phyloP scores from a whole-genome alignment of 2,329 filamentous ascomycete species.

The Verticillium dahliae region DNA sequence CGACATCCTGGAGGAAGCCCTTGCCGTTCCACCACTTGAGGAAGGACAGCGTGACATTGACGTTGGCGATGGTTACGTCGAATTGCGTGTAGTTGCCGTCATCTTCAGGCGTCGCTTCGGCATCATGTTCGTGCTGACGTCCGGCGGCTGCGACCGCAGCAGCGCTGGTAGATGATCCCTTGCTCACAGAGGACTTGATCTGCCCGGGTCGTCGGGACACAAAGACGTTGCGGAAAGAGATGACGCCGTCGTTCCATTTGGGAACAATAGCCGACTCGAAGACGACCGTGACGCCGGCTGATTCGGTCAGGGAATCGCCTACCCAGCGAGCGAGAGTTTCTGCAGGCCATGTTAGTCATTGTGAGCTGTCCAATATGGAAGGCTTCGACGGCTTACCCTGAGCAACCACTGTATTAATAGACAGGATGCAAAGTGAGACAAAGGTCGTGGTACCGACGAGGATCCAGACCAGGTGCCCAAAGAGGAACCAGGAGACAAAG shows the following conservation, averaged over 20 bases:
- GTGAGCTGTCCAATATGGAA: not conserved
- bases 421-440: slow-evolving; percentile 82
- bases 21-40: slow-evolving; percentile 99
- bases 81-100: slow-evolving; percentile 98
- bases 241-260: slow-evolving; percentile 90
- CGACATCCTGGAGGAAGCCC: slow-evolving; percentile 82
- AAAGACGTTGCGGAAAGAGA: slow-evolving; percentile 94
- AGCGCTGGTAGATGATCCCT: slow-evolving; percentile 79
- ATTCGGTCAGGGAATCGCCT: slow-evolving; percentile 91
- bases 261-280: slow-evolving; percentile 98
- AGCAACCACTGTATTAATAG: slow-evolving; percentile 93
- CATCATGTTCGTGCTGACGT: slow-evolving; percentile 43
- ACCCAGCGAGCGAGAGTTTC: slow-evolving; percentile 92
- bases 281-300: slow-evolving; percentile 85
- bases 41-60: slow-evolving; percentile 95
- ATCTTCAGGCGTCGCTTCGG: slow-evolving; percentile 51
- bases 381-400: slow-evolving; percentile 56
- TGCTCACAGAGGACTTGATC: slow-evolving; percentile 74
- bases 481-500: slow-evolving; percentile 86
- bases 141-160: slow-evolving; percentile 79
- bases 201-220: slow-evolving; percentile 87
- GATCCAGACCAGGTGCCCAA: slow-evolving; percentile 92
- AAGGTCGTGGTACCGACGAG: slow-evolving; percentile 97
- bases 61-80: slow-evolving; percentile 87
- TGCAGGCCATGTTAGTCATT: slow-evolving; percentile 23